Base-by-base conservation (phyloP, 148 eudicot species). In the Selenicereus undatus region DNA sequence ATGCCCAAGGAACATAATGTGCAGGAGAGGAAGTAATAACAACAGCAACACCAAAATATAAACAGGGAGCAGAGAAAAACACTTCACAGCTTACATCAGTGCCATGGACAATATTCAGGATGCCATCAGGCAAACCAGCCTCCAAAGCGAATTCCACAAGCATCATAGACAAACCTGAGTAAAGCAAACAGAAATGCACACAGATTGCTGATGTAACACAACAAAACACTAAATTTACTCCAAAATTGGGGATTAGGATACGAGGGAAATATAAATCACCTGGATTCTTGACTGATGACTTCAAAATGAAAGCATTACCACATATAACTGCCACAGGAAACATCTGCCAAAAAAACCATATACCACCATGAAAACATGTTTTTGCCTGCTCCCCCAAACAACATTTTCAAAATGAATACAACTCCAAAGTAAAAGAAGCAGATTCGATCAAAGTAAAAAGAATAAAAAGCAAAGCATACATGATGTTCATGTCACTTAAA, bases 91-190 rank as follows among this genome's bases (percentile, higher is more conserved):
- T 82, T 86, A 93, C 97, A 78, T 91, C 82, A 78, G 91, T 85
- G 54, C 97, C 97, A 86, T 93, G 94, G 69, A 93, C 86, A 52
- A 91, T 81, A 81, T 93, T 93, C 78, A 91, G 84, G 84, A 93
- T 91, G 50, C 97, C 97, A 80, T 86, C 83, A 14, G 94, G 97
- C 60, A 93, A 88, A 82, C 94, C 97, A 86, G 93, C 94, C 82
- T 91, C 97, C 83, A 78, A 36, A 8, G 88, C 91, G 79, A 92
- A 81, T 56, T 89, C 91, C 7, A 91, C 94, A 73, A 93, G 90
- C 32, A 86, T 86, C 86, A 88, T 79, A 48, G 89, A 89, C 60
- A 93, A 89, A 68, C 92, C 94, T 92, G 83, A 83, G 80, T 12
- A 70, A 70, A 70, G 42, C 30, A 70, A 18, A 54, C 17, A 54